Conservation (phyloP, 176 grass and related monocot genomes). For the Ensete ventricosum region DNA sequence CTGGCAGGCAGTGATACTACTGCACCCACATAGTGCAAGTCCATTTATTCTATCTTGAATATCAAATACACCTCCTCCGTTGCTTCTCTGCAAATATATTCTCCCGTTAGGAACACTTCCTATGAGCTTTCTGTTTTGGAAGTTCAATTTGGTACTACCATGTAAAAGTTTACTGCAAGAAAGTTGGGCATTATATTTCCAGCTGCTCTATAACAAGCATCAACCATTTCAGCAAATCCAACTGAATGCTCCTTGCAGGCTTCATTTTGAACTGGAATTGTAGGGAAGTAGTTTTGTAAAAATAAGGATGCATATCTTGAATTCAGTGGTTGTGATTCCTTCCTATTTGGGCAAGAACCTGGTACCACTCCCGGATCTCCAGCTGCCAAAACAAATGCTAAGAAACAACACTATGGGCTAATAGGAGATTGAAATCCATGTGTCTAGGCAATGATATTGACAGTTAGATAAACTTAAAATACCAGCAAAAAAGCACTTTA, state of each 20-base stretch:
- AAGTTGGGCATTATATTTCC: slow-evolving; percentile 90
- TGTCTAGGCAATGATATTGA: too few species aligned
- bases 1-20: slow-evolving; percentile 64
- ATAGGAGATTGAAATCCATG: too few species aligned
- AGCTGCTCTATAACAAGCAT: slow-evolving; percentile 74
- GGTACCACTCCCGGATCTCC: slow-evolving; percentile 81
- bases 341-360: slow-evolving; percentile 79
- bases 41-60: slow-evolving; percentile 95
- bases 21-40: slow-evolving; percentile 64
- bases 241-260: slow-evolving; percentile 90
- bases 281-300: slow-evolving; percentile 89
- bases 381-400: slow-evolving; percentile 43
- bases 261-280: slow-evolving; percentile 71
- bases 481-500: too few species aligned
- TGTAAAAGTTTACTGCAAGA: slow-evolving; percentile 91
- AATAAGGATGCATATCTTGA: slow-evolving; percentile 76
- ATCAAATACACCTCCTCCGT: slow-evolving; percentile 76
- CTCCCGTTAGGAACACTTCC: slow-evolving; percentile 13
- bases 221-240: slow-evolving; percentile 72
- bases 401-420: not conserved
- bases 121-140: not conserved
- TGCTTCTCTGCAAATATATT: slow-evolving; percentile 56
- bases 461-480: too few species aligned
- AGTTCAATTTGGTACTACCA: slow-evolving; percentile 39
- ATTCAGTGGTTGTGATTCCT: slow-evolving; percentile 81